A percentile compares a stretch with the other conserved stretches of the same genome.
Evolutionary conservation across 1,139 yeast species (phyloP).

Genomic region (Yamadazyma epiphylla): DNA sequence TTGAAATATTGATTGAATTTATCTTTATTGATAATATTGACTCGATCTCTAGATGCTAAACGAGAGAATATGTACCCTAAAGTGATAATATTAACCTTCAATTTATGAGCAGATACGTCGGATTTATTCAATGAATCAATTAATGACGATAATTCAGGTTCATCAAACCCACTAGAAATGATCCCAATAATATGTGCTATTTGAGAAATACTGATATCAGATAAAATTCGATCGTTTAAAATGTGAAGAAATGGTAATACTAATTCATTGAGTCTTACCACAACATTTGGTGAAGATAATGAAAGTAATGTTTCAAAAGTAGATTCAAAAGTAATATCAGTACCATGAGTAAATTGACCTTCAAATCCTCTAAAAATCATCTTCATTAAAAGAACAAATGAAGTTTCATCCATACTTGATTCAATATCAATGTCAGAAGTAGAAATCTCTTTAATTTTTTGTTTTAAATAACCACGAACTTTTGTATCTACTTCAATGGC

Average conservation of each 20-base stretch:
- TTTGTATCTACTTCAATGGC: constrained; percentile 60
- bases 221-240: constrained; percentile 19
- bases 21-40: constrained; percentile 14
- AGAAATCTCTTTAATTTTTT: constrained; percentile 18
- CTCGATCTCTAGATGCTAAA: constrained; percentile 37
- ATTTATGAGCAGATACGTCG: constrained; percentile 13
- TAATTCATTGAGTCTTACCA: constrained; percentile 19
- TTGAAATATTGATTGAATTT: constrained; percentile 13
- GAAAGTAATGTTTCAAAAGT: constrained; percentile 32
- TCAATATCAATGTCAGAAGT: constrained; percentile 15
- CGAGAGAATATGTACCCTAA: constrained; percentile 53
- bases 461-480: constrained; percentile 39
- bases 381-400: constrained; percentile 17
- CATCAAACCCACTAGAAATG: constrained; percentile 34
- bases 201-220: constrained; percentile 33
- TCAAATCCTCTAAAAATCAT: constrained; percentile 27
- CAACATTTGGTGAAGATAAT: constrained; percentile 28
- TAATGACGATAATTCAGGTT: constrained; percentile 9
- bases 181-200: constrained; percentile 54
- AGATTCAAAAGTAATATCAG: constrained; percentile 22
- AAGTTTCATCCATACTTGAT: constrained; percentile 3
- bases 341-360: constrained; percentile 17
- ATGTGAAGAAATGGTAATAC: constrained; percentile 19
- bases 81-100: constrained; percentile 29
- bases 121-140: constrained; percentile 9